A percentile compares a stretch with the other conserved stretches of the same genome.
Conservation (phyloP, 306 rosid genomes). For the Glycyrrhiza uralensis region DNA sequence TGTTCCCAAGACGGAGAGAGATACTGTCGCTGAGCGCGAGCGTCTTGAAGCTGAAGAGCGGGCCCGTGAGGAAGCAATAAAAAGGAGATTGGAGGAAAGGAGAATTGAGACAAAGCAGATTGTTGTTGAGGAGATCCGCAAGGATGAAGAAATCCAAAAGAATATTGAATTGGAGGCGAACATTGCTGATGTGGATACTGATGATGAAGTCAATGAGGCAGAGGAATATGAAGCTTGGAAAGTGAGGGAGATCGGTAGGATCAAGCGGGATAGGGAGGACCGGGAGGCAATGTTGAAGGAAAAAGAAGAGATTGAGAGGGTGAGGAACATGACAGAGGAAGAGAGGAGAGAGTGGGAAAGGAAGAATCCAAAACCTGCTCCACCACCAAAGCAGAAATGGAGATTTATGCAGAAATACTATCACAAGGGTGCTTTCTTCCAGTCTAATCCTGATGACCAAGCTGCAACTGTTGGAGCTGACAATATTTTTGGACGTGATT, state of each 20-base stretch:
- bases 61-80: conserved; percentile 71
- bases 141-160: conserved; percentile 84
- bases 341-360: conserved; percentile 99
- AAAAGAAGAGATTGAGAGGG: conserved; percentile 85
- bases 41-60: conserved; percentile 85
- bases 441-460: conserved; percentile 53
- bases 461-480: conserved; percentile 57
- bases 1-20: conserved; percentile 92
- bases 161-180: conserved; percentile 83
- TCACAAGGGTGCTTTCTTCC: conserved; percentile 97
- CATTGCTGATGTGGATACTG: conserved; percentile 92
- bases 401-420: conserved; percentile 96
- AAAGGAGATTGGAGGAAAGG: conserved; percentile 78
- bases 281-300: conserved; percentile 82
- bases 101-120: conserved; percentile 80
- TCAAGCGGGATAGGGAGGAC: conserved; percentile 89
- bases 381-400: conserved; percentile 70
- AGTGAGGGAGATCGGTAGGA: conserved; percentile 86
- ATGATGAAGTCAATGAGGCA: conserved; percentile 91
- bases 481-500: conserved; percentile 65
- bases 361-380: conserved; percentile 74
- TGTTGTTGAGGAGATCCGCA: conserved; percentile 90
- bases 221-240: conserved; percentile 98
- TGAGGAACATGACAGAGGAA: conserved; percentile 96
- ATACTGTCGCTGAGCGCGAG: conserved; percentile 90